phyloP scores from a whole-genome alignment of 768 basidiomycete genomes.

The Lentinula lateritia region DNA sequence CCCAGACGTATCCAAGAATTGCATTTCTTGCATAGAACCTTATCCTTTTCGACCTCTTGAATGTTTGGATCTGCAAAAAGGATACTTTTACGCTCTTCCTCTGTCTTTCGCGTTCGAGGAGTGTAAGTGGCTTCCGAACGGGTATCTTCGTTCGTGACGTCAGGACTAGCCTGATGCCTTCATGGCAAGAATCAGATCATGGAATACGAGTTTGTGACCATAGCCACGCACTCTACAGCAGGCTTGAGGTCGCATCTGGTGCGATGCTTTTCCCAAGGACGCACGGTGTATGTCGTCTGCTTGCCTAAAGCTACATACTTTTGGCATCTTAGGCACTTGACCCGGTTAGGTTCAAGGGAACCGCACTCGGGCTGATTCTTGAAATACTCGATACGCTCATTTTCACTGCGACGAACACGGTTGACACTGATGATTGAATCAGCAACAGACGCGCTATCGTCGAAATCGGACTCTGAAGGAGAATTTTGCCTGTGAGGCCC shows the following conservation, averaged over 20 bases:
- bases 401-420: conserved; percentile 50
- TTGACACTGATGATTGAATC: conserved; percentile 41
- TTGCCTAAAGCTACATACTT: conserved; percentile 52
- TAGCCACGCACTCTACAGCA: conserved; percentile 9
- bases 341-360: conserved; percentile 47
- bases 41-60: conserved; percentile 43
- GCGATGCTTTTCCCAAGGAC: conserved; percentile 58
- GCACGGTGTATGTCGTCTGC: conserved; percentile 51
- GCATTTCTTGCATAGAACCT: conserved; percentile 57
- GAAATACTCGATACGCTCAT: conserved; percentile 59
- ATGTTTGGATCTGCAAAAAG: conserved; percentile 50
- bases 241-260: conserved; percentile 41
- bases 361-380: conserved; percentile 56
- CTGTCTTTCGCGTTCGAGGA: conserved; percentile 18
- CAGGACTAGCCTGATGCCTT: conserved; percentile 6
- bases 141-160: not conserved
- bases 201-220: too few species aligned
- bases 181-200: not conserved
- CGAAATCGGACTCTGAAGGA: conserved; percentile 29
- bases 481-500: not conserved
- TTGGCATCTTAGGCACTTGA: conserved; percentile 54
- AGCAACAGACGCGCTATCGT: conserved; percentile 48
- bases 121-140: conserved; percentile 6
- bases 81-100: conserved; percentile 42
- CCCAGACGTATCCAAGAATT: conserved; percentile 55